A percentile compares a stretch with the other conserved stretches of the same genome.
Conservation (phyloP, 2,329 filamentous ascomycete genomes). For the Fusarium pseudoanthophilum region DNA sequence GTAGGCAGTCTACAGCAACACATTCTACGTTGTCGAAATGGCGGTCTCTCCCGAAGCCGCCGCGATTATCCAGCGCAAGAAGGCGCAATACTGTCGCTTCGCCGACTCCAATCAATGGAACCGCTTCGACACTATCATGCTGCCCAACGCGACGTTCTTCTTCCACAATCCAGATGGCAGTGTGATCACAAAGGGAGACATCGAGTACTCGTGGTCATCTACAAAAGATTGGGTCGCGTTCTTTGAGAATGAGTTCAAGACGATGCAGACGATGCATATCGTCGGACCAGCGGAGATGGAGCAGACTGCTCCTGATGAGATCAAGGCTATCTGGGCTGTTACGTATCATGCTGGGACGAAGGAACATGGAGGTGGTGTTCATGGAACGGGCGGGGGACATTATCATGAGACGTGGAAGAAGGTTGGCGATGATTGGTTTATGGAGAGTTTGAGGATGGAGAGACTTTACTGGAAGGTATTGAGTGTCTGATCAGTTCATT, state of each 20-base stretch:
- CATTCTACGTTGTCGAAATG: not conserved
- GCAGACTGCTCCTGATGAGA: not conserved
- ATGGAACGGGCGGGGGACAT: constrained; percentile 18
- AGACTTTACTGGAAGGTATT: constrained; percentile 29
- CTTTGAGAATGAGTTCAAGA: constrained; percentile 12
- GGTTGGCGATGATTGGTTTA: constrained; percentile 24
- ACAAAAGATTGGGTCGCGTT: not conserved
- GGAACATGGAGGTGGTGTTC: not conserved
- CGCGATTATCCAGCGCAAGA: constrained; percentile 23
- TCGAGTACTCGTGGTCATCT: not conserved
- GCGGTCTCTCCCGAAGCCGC: not conserved
- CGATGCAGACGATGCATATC: constrained; percentile 17
- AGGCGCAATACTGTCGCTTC: constrained; percentile 26
- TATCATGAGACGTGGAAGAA: constrained; percentile 31
- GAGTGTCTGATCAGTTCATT: not conserved
- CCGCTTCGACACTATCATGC: constrained; percentile 13
- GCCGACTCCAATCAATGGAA: constrained; percentile 27
- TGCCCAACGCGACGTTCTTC: not conserved
- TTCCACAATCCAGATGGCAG: constrained; percentile 5
- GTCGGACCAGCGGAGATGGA: constrained; percentile 23
- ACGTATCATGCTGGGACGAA: constrained; percentile 16
- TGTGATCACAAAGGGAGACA: not conserved
- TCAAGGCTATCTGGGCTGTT: constrained; percentile 15
- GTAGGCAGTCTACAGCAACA: not conserved
- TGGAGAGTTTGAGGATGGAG: constrained; percentile 23